phyloP scores from a whole-genome alignment of 2,329 filamentous ascomycete species.

The Paraconiothyrium sp. region DNA sequence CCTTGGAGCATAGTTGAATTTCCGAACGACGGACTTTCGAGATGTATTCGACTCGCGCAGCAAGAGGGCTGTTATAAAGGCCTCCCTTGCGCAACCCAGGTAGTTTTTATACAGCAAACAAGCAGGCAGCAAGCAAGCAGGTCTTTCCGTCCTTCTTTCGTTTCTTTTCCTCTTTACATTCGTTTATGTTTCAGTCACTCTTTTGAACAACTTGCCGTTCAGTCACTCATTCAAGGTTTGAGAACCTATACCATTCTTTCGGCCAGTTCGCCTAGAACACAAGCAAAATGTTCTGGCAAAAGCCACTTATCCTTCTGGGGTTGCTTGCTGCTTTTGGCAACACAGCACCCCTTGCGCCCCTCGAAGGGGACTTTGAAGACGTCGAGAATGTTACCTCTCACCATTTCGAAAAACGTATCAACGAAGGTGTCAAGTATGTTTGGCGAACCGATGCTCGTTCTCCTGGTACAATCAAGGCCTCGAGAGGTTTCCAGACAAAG shows the following conservation, averaged over 20 bases:
- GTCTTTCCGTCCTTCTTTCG: not conserved
- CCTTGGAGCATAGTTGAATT: not conserved
- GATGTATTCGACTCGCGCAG: not conserved
- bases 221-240: not conserved
- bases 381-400: not conserved
- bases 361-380: not conserved
- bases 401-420: not conserved
- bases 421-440: not conserved
- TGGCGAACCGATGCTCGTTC: not conserved
- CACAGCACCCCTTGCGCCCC: not conserved
- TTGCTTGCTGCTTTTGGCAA: not conserved
- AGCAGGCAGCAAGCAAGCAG: not conserved
- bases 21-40: not conserved
- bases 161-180: not conserved
- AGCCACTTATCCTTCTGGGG: not conserved
- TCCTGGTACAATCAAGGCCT: not conserved
- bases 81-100: not conserved
- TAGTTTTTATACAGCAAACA: not conserved
- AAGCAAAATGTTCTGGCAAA: constrained; percentile 3
- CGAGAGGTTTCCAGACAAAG: not conserved
- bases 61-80: constrained; percentile 1
- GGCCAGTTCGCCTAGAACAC: not conserved
- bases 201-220: constrained; percentile 3
- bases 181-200: constrained; percentile 3
- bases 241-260: constrained; percentile 1